phyloP scores from a whole-genome alignment of 2,329 filamentous ascomycete species.

The Apiospora malaysiana region DNA sequence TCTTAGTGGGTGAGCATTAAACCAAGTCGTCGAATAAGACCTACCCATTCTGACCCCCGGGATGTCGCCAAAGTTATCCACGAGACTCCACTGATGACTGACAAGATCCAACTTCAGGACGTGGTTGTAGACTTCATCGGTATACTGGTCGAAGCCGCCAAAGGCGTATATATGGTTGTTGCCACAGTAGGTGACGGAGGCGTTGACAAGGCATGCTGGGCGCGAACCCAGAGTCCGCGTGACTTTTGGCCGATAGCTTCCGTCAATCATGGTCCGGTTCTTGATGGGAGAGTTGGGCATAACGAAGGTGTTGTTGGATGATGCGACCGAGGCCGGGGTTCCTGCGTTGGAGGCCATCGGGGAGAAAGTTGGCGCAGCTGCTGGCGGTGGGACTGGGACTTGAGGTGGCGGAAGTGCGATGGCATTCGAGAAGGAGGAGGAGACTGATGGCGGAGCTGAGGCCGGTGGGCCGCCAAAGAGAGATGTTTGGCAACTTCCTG shows the following conservation, averaged over 20 bases:
- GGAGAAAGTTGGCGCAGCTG: conserved; percentile 39
- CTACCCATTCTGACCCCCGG: conserved; percentile 95
- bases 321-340: conserved; percentile 56
- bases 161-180: conserved; percentile 98
- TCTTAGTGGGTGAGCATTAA: conserved; percentile 8
- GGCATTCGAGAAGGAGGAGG: conserved; percentile 28
- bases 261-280: conserved; percentile 68
- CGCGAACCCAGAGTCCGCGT: conserved; percentile 79
- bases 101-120: conserved; percentile 87
- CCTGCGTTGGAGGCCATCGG: conserved; percentile 43
- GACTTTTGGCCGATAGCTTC: conserved; percentile 79
- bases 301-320: conserved; percentile 81
- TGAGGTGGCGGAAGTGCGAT: conserved; percentile 3
- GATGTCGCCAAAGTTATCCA: conserved; percentile 98
- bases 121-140: conserved; percentile 98
- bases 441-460: conserved; percentile 1
- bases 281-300: conserved; percentile 87
- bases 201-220: conserved; percentile 95
- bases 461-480: conserved; percentile 40
- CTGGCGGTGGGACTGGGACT: conserved; percentile 33
- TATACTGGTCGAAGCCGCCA: conserved; percentile 98
- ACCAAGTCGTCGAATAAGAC: conserved; percentile 30
- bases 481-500: conserved; percentile 32
- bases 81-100: conserved; percentile 90
- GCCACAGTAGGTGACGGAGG: conserved; percentile 97